Evolutionary conservation across 1,284 basidiomycete species (phyloP).

Genomic region (Marasmius sp.): DNA sequence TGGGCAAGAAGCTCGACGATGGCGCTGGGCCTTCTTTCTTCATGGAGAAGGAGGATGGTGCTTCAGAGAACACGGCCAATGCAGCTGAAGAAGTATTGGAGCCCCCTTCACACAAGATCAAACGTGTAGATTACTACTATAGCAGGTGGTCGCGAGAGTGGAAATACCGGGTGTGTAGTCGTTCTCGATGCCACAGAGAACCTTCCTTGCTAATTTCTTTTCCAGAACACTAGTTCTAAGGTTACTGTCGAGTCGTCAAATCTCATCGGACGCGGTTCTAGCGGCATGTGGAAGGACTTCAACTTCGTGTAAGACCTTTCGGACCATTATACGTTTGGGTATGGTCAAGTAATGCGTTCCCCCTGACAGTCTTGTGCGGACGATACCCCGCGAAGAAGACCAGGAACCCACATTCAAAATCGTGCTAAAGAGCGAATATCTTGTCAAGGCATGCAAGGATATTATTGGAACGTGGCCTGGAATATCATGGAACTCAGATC

Average conservation of each 20-base stretch:
- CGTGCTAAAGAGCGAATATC: constrained; percentile 57
- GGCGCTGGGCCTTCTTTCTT: background rate
- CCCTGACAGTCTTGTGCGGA: constrained; percentile 42
- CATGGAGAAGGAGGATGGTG: constrained; percentile 13
- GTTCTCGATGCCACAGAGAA: too few species aligned
- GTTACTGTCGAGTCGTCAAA: constrained; percentile 45
- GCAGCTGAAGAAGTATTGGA: constrained; percentile 35
- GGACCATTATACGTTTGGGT: background rate
- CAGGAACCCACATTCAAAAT: constrained; percentile 46
- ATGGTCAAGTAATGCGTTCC: background rate
- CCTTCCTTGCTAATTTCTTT: too few species aligned
- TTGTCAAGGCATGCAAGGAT: constrained; percentile 52
- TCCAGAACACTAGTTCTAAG: constrained; percentile 48
- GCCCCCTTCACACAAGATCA: constrained; percentile 49
- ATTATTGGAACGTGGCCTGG: constrained; percentile 52
- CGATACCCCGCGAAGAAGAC: constrained; percentile 36
- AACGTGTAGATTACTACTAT: constrained; percentile 57
- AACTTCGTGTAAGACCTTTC: constrained; percentile 45
- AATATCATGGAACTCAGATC: constrained; percentile 55
- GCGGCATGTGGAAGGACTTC: constrained; percentile 55
- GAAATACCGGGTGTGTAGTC: constrained; percentile 45
- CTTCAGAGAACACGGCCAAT: constrained; percentile 31
- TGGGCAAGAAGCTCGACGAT: constrained; percentile 20
- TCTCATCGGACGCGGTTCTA: constrained; percentile 30
- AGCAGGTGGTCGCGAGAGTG: constrained; percentile 52